Conservation (phyloP, 2,329 filamentous ascomycete species). For the Aureobasidium sp. region DNA sequence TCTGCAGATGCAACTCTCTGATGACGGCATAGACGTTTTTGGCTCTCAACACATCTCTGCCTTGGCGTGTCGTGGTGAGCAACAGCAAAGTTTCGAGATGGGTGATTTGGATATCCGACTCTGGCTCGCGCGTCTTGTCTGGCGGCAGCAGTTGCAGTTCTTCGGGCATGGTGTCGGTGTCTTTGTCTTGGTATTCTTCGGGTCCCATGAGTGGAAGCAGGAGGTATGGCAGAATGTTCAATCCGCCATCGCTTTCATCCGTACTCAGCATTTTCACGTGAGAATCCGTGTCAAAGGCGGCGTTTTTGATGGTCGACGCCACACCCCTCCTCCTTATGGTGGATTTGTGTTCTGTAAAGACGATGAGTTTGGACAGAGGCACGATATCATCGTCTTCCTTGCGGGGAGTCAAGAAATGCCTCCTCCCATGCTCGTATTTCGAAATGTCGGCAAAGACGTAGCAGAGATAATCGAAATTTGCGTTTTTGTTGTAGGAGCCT, state of each 20-base stretch:
- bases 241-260: constrained; percentile 51
- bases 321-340: constrained; percentile 83
- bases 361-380: constrained; percentile 85
- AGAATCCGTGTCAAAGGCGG: constrained; percentile 70
- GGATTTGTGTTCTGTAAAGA: constrained; percentile 88
- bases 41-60: constrained; percentile 64
- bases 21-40: constrained; percentile 85
- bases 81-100: constrained; percentile 85
- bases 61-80: constrained; percentile 69
- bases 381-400: constrained; percentile 69
- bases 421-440: constrained; percentile 62
- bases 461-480: constrained; percentile 85
- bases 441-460: constrained; percentile 92
- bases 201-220: constrained; percentile 79
- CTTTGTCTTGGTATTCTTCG: constrained; percentile 83
- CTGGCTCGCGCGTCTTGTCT: constrained; percentile 78
- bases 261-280: constrained; percentile 47
- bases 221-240: constrained; percentile 81
- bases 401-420: constrained; percentile 46
- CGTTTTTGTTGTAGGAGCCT: constrained; percentile 73
- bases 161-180: constrained; percentile 76
- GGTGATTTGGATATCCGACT: constrained; percentile 69
- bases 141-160: constrained; percentile 85
- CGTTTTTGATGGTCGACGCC: constrained; percentile 92
- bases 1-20: constrained; percentile 72